Percentiles rank a stretch among this genome's conserved stretches.
phyloP scores from a whole-genome alignment of 148 eudicot species.

The Mesembryanthemum crystallinum region DNA sequence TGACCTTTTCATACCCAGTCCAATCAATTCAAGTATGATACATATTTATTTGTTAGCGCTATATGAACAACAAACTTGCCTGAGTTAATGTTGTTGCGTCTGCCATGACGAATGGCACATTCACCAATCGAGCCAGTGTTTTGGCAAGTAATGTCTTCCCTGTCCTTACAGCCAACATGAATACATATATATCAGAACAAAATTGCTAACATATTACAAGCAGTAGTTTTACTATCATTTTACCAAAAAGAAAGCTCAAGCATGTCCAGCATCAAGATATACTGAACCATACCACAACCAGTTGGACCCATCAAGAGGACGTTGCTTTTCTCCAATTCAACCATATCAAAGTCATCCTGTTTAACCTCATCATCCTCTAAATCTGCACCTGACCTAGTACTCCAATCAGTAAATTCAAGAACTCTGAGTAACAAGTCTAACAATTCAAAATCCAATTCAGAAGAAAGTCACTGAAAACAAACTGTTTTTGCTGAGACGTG shows the following conservation, averaged over 20 bases:
- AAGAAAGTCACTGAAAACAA: slow-evolving; percentile 24
- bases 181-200: slow-evolving; percentile 27
- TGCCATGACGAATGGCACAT: slow-evolving; percentile 95
- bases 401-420: slow-evolving; percentile 23
- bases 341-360: slow-evolving; percentile 54
- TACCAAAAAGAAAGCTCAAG: background rate
- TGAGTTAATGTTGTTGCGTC: slow-evolving; percentile 98
- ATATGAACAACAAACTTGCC: slow-evolving; percentile 38
- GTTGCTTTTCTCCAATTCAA: slow-evolving; percentile 93
- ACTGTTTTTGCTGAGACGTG: slow-evolving; percentile 58
- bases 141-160: slow-evolving; percentile 98
- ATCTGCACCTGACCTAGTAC: slow-evolving; percentile 49
- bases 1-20: slow-evolving; percentile 26
- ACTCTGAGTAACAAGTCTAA: slow-evolving; percentile 24
- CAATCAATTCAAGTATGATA: slow-evolving; percentile 26
- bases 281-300: slow-evolving; percentile 79
- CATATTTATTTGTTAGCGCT: background rate
- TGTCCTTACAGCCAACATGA: slow-evolving; percentile 78
- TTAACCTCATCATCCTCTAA: slow-evolving; percentile 30
- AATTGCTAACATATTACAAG: background rate
- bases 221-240: slow-evolving; percentile 1
- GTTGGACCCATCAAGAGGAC: slow-evolving; percentile 94
- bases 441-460: slow-evolving; percentile 8
- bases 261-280: slow-evolving; percentile 28
- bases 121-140: slow-evolving; percentile 89